Evolutionary conservation across 2,329 filamentous ascomycete genomes (phyloP), one percentile per base, ranked within the genome.

Genomic region (Escovopsis sp.): DNA sequence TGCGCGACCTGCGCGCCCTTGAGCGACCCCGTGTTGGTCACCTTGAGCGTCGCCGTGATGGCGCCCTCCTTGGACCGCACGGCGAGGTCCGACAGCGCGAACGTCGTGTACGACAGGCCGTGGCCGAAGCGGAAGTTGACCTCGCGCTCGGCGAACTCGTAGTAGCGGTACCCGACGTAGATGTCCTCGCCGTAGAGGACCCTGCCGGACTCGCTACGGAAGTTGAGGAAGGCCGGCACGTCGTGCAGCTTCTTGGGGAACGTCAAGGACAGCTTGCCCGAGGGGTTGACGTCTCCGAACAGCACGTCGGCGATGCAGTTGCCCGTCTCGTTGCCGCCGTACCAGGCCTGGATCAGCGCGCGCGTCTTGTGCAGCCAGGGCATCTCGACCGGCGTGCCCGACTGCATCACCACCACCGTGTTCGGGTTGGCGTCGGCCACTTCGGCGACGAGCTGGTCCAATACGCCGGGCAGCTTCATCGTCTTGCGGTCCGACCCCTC

Each of bases 241-340:
- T 87, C 79, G 53, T 81, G 71, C 1, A 81, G 55, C 13, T 68
- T 66, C 40, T 66, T 67, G 1, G 85, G 84, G 62, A 88, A 88
- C 2, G 71, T 81, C 16, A 87, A 66, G 0, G 82, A 80, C 1
- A 88, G 67, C 57, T 87, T 87, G 12, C 77, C 84, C 36, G 75
- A 79, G 0, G 84, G 84, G 54, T 83, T 87, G 37, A 74, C 71
- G 46, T 79, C 72, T 38, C 83, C 84, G 48, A 84, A 83, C 14
- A 89, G 66, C 2, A 89, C 70, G 49, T 89, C 84, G 0, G 81
- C 83, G 46, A 93, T 80, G 10, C 78, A 79, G 53, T 88, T 86
- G 6, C 84, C 85, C 5, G 80, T 81, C 63, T 91, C 84, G 53
- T 91, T 85, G n/a, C 85, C 84, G 45, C 84, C 82, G 53, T 87